Evolutionary conservation across 2,329 filamentous ascomycete species (phyloP).

Genomic region (Alternaria brassicicola): DNA sequence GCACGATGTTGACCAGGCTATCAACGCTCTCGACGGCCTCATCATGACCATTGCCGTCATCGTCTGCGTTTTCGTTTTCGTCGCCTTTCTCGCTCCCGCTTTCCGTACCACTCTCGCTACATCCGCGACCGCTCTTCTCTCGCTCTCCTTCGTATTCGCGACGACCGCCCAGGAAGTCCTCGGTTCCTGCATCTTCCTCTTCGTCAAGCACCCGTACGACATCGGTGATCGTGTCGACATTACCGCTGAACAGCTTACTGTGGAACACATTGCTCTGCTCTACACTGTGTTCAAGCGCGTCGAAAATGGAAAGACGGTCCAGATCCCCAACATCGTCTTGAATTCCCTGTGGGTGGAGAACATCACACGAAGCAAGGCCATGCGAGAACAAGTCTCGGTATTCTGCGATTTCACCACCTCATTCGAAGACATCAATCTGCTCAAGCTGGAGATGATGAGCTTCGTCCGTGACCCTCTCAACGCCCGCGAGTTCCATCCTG

Average conservation of each 20-base stretch:
- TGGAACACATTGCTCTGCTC: constrained; percentile 92
- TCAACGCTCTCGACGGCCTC: constrained; percentile 86
- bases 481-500: constrained; percentile 85
- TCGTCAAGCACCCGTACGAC: constrained; percentile 98
- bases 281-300: constrained; percentile 91
- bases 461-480: constrained; percentile 88
- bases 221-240: constrained; percentile 94
- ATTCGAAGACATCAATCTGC: constrained; percentile 86
- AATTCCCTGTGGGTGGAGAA: constrained; percentile 97
- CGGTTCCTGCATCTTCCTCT: constrained; percentile 98
- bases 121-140: constrained; percentile 88
- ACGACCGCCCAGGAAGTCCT: constrained; percentile 92
- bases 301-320: constrained; percentile 76
- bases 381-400: constrained; percentile 83
- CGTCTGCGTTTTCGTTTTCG: constrained; percentile 81
- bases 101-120: constrained; percentile 87
- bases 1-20: constrained; percentile 96
- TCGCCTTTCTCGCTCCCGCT: constrained; percentile 86
- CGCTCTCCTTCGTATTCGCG: constrained; percentile 95
- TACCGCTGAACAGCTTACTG: constrained; percentile 70
- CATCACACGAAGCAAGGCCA: constrained; percentile 85
- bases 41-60: constrained; percentile 81
- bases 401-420: constrained; percentile 84
- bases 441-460: constrained; percentile 81
- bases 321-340: constrained; percentile 89